Evolutionary conservation across 352 stramenopile species (phyloP).

Genomic region (Pythium rishiriense): DNA sequence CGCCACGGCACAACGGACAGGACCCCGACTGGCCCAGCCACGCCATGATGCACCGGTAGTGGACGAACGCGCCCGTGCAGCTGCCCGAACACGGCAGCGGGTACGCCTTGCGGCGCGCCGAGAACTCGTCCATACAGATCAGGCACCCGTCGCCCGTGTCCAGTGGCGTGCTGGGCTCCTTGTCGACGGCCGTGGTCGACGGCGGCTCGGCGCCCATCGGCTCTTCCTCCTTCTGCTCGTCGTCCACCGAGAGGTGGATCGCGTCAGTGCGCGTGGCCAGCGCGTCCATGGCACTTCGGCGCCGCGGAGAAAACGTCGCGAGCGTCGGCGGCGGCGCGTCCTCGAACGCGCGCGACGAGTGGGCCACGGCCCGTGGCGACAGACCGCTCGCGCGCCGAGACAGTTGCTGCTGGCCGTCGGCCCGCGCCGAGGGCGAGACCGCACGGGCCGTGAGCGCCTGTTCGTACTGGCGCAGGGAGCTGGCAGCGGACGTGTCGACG

Average conservation of each 20-base stretch:
- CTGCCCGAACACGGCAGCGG: constrained; percentile 78
- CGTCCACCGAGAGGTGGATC: constrained; percentile 30
- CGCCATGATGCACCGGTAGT: constrained; percentile 89
- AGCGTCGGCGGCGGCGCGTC: constrained; percentile 38
- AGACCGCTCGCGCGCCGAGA: constrained; percentile 3
- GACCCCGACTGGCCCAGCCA: constrained; percentile 84
- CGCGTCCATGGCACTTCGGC: constrained; percentile 19
- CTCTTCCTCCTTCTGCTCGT: constrained; percentile 37
- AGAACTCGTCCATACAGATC: constrained; percentile 92
- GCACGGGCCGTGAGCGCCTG: constrained; percentile 38
- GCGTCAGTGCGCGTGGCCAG: constrained; percentile 13
- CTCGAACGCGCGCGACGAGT: constrained; percentile 57
- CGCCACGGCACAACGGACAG: constrained; percentile 78
- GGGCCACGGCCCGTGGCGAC: constrained; percentile 60
- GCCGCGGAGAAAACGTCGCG: constrained; percentile 60
- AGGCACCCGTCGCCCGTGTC: constrained; percentile 57
- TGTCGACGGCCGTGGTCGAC: constrained; percentile 21
- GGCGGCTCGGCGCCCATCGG: neutral
- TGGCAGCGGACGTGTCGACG: constrained; percentile 8
- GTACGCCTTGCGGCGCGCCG: constrained; percentile 77
- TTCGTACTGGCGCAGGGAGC: constrained; percentile 52
- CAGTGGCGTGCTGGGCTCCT: constrained; percentile 24
- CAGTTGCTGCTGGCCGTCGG: neutral
- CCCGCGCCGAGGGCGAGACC: constrained; percentile 1
- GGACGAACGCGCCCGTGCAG: constrained; percentile 77